Percentiles rank a stretch among this genome's conserved stretches.
Evolutionary conservation across 2,329 filamentous ascomycete species (phyloP).

Genomic region (Penicillium corylophilum): DNA sequence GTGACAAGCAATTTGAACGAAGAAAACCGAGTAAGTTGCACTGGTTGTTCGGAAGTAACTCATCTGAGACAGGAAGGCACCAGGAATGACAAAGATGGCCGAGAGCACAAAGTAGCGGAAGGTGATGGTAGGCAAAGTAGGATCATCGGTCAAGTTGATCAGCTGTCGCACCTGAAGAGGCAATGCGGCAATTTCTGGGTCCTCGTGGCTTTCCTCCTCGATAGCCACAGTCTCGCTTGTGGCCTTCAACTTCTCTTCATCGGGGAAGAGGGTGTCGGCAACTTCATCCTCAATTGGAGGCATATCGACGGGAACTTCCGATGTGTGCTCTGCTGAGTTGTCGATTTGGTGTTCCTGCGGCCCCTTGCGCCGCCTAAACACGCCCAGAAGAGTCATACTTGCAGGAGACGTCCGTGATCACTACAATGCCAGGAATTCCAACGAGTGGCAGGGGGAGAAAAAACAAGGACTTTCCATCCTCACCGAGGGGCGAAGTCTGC

Average conservation of each 20-base stretch:
- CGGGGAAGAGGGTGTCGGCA: constrained; percentile 3
- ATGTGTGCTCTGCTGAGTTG: background rate
- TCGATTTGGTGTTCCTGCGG: background rate
- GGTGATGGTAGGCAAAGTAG: constrained; percentile 56
- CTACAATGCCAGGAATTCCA: background rate
- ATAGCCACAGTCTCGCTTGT: constrained; percentile 21
- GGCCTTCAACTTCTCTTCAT: constrained; percentile 19
- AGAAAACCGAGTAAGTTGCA: constrained; percentile 61
- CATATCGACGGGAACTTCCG: background rate
- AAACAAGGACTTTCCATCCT: background rate
- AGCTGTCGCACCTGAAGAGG: constrained; percentile 57
- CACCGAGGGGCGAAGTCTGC: background rate
- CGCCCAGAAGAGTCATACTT: constrained; percentile 10
- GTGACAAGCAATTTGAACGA: constrained; percentile 60
- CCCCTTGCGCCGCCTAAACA: constrained; percentile 12
- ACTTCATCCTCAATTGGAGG: constrained; percentile 1
- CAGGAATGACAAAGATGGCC: constrained; percentile 56
- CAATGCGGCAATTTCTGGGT: constrained; percentile 54
- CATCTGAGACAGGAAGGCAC: constrained; percentile 59
- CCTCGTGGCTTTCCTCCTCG: constrained; percentile 41
- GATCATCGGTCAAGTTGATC: constrained; percentile 59
- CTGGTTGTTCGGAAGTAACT: constrained; percentile 58
- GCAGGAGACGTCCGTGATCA: background rate
- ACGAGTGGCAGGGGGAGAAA: background rate
- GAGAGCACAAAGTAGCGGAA: constrained; percentile 60